These are phyloP conservation scores for Sphaerulina vaccinii DNA, from an alignment of 2,329 filamentous ascomycete species.

Conservation along the genomic window DNA sequence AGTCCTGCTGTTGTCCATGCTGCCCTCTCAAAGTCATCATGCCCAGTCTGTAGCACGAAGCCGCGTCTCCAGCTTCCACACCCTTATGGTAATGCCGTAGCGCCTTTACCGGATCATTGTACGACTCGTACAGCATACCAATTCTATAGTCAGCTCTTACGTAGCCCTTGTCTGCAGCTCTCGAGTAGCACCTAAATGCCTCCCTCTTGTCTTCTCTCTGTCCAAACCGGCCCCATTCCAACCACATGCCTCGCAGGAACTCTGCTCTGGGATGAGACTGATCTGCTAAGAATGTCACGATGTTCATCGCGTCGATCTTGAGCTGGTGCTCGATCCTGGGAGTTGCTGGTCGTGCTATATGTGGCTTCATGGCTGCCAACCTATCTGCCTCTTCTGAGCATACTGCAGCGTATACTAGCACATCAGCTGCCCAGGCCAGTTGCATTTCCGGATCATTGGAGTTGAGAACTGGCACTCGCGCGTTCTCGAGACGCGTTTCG, in stretches of 20 bases:
- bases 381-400: slow-evolving; percentile 73
- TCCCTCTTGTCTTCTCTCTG: slow-evolving; percentile 89
- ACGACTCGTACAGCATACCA: slow-evolving; percentile 96
- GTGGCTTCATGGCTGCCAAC: slow-evolving; percentile 51
- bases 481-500: slow-evolving; percentile 83
- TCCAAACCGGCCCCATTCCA: slow-evolving; percentile 96
- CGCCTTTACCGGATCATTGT: slow-evolving; percentile 87
- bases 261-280: slow-evolving; percentile 91
- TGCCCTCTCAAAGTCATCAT: slow-evolving; percentile 98
- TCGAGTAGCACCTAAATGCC: slow-evolving; percentile 81
- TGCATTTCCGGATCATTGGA: slow-evolving; percentile 96
- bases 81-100: slow-evolving; percentile 87
- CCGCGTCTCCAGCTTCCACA: slow-evolving; percentile 77
- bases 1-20: slow-evolving; percentile 85
- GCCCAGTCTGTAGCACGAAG: slow-evolving; percentile 79
- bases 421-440: slow-evolving; percentile 92
- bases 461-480: slow-evolving; percentile 78
- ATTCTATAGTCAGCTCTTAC: slow-evolving; percentile 91
- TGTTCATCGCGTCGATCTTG: slow-evolving; percentile 83
- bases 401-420: slow-evolving; percentile 83
- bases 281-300: slow-evolving; percentile 83
- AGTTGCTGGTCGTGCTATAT: slow-evolving; percentile 64
- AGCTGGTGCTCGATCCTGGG: slow-evolving; percentile 87
- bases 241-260: slow-evolving; percentile 94
- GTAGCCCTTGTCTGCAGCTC: slow-evolving; percentile 83